Evolutionary conservation across 2,329 filamentous ascomycete genomes (phyloP).

Genomic region (Colletotrichum siamense): DNA sequence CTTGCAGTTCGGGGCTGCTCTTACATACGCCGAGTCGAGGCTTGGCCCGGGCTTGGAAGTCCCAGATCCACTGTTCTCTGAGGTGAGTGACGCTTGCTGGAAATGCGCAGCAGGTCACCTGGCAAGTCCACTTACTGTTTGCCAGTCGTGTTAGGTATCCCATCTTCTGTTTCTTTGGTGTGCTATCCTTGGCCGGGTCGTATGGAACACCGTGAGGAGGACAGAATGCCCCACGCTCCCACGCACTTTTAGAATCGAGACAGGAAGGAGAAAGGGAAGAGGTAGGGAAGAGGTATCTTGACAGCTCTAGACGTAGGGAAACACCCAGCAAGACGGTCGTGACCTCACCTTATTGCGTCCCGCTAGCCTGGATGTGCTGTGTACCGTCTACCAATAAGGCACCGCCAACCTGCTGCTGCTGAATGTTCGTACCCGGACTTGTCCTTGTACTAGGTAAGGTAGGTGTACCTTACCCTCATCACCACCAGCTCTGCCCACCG

Average conservation of each 20-base stretch:
- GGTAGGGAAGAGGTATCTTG: not conserved
- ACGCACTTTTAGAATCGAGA: not conserved
- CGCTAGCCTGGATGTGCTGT: not conserved
- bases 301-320: not conserved
- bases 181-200: not conserved
- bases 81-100: not conserved
- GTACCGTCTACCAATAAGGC: not conserved
- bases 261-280: not conserved
- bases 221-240: not conserved
- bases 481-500: conserved; percentile 6
- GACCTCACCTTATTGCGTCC: not conserved
- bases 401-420: not conserved
- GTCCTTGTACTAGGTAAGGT: not conserved
- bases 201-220: not conserved
- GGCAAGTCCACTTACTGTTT: not conserved
- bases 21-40: not conserved
- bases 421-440: not conserved
- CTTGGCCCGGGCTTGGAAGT: not conserved
- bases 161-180: not conserved
- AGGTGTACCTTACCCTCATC: not conserved
- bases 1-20: not conserved
- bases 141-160: not conserved
- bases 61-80: not conserved
- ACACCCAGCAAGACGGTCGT: not conserved
- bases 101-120: not conserved